These are phyloP conservation scores for Chaetomium tenue DNA, from an alignment of 495 filamentous ascomycete species.

Conservation along the genomic window DNA sequence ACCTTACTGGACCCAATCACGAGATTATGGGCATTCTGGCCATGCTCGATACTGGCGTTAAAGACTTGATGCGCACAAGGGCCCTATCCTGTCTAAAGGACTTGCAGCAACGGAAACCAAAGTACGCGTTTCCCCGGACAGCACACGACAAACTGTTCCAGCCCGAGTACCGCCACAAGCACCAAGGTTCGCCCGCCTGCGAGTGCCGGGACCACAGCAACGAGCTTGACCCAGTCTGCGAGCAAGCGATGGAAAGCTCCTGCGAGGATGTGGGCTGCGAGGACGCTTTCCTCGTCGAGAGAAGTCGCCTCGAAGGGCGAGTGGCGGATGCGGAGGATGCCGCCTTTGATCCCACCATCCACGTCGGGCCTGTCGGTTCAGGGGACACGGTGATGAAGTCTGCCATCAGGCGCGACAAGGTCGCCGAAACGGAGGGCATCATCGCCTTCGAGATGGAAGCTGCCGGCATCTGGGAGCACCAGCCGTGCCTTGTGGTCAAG, in stretches of 20 bases:
- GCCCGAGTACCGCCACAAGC: slow-evolving; percentile 38
- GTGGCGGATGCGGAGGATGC: not conserved
- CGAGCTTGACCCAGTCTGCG: slow-evolving; percentile 17
- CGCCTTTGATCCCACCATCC: slow-evolving; percentile 13
- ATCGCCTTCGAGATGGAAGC: slow-evolving; percentile 50
- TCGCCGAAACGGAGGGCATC: slow-evolving; percentile 26
- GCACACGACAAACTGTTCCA: slow-evolving; percentile 34
- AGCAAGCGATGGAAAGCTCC: not conserved
- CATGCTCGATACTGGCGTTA: slow-evolving; percentile 24
- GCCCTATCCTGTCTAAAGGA: slow-evolving; percentile 18
- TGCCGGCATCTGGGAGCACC: slow-evolving; percentile 43
- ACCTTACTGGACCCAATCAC: slow-evolving; percentile 31
- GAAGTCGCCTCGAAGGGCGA: slow-evolving; percentile 15
- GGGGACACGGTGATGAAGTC: slow-evolving; percentile 37
- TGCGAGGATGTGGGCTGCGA: slow-evolving; percentile 27
- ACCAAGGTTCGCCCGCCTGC: slow-evolving; percentile 8
- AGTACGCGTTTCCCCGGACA: slow-evolving; percentile 25
- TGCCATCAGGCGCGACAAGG: slow-evolving; percentile 27
- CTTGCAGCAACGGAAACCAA: slow-evolving; percentile 15
- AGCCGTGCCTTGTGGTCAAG: slow-evolving; percentile 42
- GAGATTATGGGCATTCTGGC: slow-evolving; percentile 35
- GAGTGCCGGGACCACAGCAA: not conserved
- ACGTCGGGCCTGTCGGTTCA: slow-evolving; percentile 31
- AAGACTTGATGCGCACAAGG: slow-evolving; percentile 23
- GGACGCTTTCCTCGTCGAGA: slow-evolving; percentile 18